Percentiles rank a stretch among this genome's conserved stretches.
These are phyloP conservation scores for Penicillium sp. DNA, from an alignment of 2,329 filamentous ascomycete genomes.

Conservation along the genomic window DNA sequence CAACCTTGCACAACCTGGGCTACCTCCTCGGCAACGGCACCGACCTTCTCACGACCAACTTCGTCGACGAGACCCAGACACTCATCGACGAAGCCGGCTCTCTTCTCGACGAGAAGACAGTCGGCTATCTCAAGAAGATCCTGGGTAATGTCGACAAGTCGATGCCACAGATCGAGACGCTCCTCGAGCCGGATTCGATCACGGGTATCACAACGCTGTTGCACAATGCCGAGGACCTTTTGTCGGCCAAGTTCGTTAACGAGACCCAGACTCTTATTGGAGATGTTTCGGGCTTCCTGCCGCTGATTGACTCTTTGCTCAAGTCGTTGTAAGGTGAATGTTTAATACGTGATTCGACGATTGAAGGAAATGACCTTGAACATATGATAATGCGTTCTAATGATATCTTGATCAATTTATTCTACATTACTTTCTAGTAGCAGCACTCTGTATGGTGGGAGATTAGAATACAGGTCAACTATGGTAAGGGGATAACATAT, in stretches of 20 bases:
- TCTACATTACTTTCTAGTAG: not conserved
- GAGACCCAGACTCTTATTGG: not conserved
- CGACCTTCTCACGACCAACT: conserved; percentile 27
- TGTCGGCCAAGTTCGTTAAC: not conserved
- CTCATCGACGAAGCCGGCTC: conserved; percentile 29
- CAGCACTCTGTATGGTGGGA: too few relatives aligned
- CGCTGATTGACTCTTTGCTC: not conserved
- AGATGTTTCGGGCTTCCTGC: not conserved
- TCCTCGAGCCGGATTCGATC: conserved; percentile 25
- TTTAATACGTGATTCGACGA: not conserved
- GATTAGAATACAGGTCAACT: too few relatives aligned
- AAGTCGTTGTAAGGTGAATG: not conserved
- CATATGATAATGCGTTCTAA: conserved; percentile 20
- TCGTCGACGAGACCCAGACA: conserved; percentile 28
- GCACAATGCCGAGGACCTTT: conserved; percentile 26
- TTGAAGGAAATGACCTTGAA: conserved; percentile 17
- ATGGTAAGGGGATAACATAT: too few relatives aligned
- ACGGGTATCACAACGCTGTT: conserved; percentile 23
- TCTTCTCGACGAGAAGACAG: conserved; percentile 26
- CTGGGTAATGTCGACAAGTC: conserved; percentile 25
- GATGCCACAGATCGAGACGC: conserved; percentile 27
- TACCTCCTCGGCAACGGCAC: conserved; percentile 32
- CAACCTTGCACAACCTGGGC: conserved; percentile 27
- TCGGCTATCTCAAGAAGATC: conserved; percentile 26
- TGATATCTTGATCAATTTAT: conserved; percentile 6